These are phyloP conservation scores for Pyrus hybrid DNA, from an alignment of 331 rosid genomes.

Conservation along the genomic window DNA sequence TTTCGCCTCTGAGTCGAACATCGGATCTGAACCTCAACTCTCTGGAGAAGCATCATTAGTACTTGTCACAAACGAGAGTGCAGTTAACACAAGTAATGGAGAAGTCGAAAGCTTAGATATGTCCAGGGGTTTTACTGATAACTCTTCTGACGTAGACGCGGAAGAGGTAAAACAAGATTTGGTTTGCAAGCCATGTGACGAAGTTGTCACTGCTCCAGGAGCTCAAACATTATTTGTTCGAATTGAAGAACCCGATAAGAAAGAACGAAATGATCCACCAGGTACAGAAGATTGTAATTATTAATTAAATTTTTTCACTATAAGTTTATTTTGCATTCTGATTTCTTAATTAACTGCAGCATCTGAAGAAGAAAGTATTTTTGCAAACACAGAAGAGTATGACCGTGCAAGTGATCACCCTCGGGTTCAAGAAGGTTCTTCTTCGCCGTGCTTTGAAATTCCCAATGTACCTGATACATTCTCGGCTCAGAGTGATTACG, in stretches of 20 bases:
- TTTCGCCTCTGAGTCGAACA: background rate
- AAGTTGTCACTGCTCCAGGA: slow-evolving; percentile 13
- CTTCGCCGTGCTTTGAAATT: slow-evolving; percentile 9
- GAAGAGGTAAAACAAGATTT: slow-evolving; percentile 20
- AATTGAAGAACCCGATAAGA: slow-evolving; percentile 15
- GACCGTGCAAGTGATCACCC: slow-evolving; percentile 13
- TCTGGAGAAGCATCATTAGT: slow-evolving; percentile 5
- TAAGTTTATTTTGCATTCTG: background rate
- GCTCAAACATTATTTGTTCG: slow-evolving; percentile 7
- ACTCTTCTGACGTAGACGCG: slow-evolving; percentile 6
- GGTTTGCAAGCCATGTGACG: slow-evolving; percentile 11
- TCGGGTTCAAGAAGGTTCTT: slow-evolving; percentile 26
- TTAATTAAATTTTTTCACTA: background rate
- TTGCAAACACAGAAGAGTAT: background rate
- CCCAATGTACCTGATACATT: slow-evolving; percentile 29
- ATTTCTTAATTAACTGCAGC: slow-evolving; percentile 9
- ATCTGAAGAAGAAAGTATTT: slow-evolving; percentile 4
- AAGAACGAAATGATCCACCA: slow-evolving; percentile 22
- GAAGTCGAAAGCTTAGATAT: slow-evolving; percentile 21
- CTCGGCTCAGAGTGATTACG: slow-evolving; percentile 28
- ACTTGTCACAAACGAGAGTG: slow-evolving; percentile 3
- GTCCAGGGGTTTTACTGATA: slow-evolving; percentile 5
- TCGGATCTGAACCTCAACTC: slow-evolving; percentile 10
- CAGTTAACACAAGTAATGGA: slow-evolving; percentile 12
- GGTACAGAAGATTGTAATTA: slow-evolving; percentile 36